Evolutionary conservation across 192 early-diverging fungal species (phyloP), one percentile per base, ranked within the genome.

Genomic region (Entophlyctis helioformis): DNA sequence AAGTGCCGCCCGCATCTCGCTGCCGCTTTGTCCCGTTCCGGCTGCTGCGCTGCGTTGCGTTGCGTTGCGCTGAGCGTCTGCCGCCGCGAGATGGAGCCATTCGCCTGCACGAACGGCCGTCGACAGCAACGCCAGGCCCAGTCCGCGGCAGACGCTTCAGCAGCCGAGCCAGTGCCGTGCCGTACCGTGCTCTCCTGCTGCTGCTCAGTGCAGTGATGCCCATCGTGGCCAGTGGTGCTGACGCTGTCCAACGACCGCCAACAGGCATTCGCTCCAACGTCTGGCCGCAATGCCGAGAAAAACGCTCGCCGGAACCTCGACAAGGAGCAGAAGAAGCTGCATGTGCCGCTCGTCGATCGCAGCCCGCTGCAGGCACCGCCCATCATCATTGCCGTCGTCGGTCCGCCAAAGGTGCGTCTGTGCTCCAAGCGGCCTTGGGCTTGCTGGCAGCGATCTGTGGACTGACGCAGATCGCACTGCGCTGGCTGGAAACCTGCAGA

Each of bases 311-410:
- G 93, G 40, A 92, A 87, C 50, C 56, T 80, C 46, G 93, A 96
- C 36, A 59, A 50, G 27, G 76, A 81, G 38, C 83, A 98, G 63
- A 90, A 86, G 49, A 87, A 83, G 53, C 80, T 91, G 40, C 96
- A 98, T 70, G 89, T 98, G 0, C 93, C 96, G 21, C 72, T 89
- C 54, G 88, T 91, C 16, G 92, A 98, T 64, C 81, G 91, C 46
- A 89, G 90, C 21, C 88, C 90, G 0, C 59, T 82, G 40, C 85
- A 86, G 27, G 72, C 96, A 27, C 89, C 96, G 28, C 96, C 96
- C 16, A 71, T 93, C 23, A 68, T 98, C 0, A 77, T 98, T 44
- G 91, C 93, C 6, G 89, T 98, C 10, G 96, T 92, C 38, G 96
- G 96, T 11, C 96, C 96, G 26, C 90, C 85, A 51, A 72, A 82